Conservation (phyloP, 129 eudicot species). For the Lonicera japonica region DNA sequence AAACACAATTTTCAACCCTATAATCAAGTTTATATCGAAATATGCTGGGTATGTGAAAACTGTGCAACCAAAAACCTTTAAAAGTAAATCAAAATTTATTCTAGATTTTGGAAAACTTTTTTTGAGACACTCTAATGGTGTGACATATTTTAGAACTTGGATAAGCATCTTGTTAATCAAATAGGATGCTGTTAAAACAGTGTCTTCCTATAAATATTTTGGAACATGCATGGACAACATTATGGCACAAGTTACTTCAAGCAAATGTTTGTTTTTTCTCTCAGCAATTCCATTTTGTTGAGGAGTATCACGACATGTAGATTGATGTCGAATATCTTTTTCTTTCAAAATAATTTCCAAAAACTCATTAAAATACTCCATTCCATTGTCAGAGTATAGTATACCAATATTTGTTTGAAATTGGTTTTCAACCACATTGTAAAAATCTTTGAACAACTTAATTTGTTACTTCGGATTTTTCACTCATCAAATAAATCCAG, state of each 20-base stretch:
- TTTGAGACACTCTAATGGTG: not conserved
- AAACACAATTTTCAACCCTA: not conserved
- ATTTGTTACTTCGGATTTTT: not conserved
- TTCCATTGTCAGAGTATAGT: not conserved
- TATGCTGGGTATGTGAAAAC: not conserved
- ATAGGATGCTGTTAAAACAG: not conserved
- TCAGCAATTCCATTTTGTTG: slow-evolving; percentile 3
- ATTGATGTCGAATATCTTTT: not conserved
- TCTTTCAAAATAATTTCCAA: not conserved
- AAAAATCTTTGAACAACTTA: slow-evolving; percentile 5
- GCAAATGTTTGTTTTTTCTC: not conserved
- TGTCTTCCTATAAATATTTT: not conserved
- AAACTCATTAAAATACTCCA: not conserved
- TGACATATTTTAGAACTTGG: not conserved
- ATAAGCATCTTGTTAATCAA: not conserved
- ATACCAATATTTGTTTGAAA: not conserved
- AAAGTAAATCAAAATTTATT: not conserved
- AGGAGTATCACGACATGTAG: not conserved
- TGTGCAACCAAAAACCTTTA: not conserved
- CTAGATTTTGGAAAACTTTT: not conserved
- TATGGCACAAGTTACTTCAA: not conserved
- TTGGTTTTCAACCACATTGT: slow-evolving; percentile 1
- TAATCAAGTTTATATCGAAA: not conserved
- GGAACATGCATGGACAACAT: not conserved
- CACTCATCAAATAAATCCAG: not conserved